Base-by-base conservation (phyloP, 2,329 filamentous ascomycete species). In the Pestalotiopsis sp. region DNA sequence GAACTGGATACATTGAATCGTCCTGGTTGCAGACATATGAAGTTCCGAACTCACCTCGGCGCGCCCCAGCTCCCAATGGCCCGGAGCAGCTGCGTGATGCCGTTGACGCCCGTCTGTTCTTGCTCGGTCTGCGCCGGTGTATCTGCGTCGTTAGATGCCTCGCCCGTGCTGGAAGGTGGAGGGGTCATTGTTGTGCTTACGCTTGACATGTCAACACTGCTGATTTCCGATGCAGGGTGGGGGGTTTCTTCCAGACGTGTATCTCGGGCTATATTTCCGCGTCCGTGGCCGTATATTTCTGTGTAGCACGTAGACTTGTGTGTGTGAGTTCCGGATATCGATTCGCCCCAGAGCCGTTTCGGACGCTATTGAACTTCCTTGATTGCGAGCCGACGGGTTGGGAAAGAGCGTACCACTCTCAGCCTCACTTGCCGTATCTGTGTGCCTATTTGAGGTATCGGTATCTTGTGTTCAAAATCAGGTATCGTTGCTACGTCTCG, bases 51-150 rank as follows among this genome's bases (percentile, higher is more conserved):
- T 61, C n/a, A 61, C 59, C 59, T 61, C n/a, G 59, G 59, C n/a
- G 59, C 38, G 4, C 59, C 59, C 59, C 59, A 61, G n/a, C 59
- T 39, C 4, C 59, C 59, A 39, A 61, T 61, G 2, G 59, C 31
- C 38, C 59, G 27, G 14, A 61, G 59, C n/a, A 61, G 59, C 59
- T 61, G 59, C 12, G 59, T 61, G 25, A 61, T n/a, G 17, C 59
- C 59, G 27, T 20, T 61, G n/a, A 61, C 59, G 2, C 59, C 59
- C 12, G 27, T 39, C 12, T 27, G 36, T 61, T 61, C 59, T 36
- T 61, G 25, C 38, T 61, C 59, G 17, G 36, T 36, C 59, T 61
- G 27, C 6, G n/a, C 27, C 13, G 52, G 20, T 3, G 20, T 58
- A n/a, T n/a, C 52, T 23, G 52, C 25, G 20, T 58, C 41, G 17